A percentile compares a stretch with the other conserved stretches of the same genome.
Evolutionary conservation across 1,139 yeast species (phyloP).

Genomic region (Saccharomyces hybrid): DNA sequence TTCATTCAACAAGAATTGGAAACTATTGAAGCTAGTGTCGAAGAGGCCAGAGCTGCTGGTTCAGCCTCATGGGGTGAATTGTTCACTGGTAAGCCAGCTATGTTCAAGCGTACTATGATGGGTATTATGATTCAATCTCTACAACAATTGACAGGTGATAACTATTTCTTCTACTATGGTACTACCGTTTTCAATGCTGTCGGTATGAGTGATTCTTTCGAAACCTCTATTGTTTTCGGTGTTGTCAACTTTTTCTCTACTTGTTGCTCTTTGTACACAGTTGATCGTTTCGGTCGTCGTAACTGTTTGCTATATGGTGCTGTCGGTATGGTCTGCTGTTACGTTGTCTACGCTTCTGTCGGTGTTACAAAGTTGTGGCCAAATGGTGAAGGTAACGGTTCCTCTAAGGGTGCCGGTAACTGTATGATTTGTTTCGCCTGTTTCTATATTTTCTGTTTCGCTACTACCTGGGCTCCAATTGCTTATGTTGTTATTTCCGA

Average conservation of each 20-base stretch:
- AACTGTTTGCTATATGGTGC: no score
- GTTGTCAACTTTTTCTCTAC: constrained; percentile 48
- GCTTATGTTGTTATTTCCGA: constrained; percentile 65
- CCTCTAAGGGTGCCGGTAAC: constrained; percentile 49
- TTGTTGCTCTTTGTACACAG: no score
- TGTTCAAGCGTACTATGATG: constrained; percentile 53
- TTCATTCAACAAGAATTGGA: constrained; percentile 51
- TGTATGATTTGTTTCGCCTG: constrained; percentile 73
- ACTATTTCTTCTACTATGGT: constrained; percentile 74
- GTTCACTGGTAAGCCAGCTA: constrained; percentile 29
- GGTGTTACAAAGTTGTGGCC: constrained; percentile 57
- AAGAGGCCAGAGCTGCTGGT: constrained; percentile 34
- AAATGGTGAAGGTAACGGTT: constrained; percentile 42
- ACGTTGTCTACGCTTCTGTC: constrained; percentile 47
- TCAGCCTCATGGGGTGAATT: constrained; percentile 35
- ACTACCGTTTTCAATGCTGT: constrained; percentile 68
- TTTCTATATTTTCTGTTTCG: constrained; percentile 69
- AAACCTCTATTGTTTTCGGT: constrained; percentile 68
- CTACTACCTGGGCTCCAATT: constrained; percentile 79
- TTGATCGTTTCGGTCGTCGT: no score
- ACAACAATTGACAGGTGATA: constrained; percentile 73
- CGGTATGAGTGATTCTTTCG: constrained; percentile 61
- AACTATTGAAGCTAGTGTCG: constrained; percentile 45
- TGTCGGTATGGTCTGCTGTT: no score
- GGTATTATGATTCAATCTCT: constrained; percentile 60